Conservation (phyloP, 2,329 filamentous ascomycete genomes). For the Penicillium corylophilum region DNA sequence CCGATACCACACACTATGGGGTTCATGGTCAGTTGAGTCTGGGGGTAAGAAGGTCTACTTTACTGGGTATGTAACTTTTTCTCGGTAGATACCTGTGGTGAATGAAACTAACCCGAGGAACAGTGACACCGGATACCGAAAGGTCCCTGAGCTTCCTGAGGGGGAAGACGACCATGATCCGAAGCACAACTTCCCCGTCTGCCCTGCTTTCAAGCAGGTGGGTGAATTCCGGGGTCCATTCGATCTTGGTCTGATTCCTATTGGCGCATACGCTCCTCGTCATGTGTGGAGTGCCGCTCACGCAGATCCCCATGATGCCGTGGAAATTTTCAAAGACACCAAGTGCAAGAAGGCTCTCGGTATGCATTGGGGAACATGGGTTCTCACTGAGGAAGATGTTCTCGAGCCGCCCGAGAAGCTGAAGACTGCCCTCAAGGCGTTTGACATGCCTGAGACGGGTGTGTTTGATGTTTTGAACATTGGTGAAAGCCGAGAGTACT, state of each 20-base stretch:
- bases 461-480: conserved; percentile 82
- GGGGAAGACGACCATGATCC: conserved; percentile 69
- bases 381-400: conserved; percentile 79
- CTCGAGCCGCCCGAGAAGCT: conserved; percentile 75
- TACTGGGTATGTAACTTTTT: conserved; percentile 51
- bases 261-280: conserved; percentile 73
- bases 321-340: conserved; percentile 86
- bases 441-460: conserved; percentile 67
- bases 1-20: conserved; percentile 77
- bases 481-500: conserved; percentile 78
- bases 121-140: conserved; percentile 87
- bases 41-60: conserved; percentile 81
- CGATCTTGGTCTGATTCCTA: conserved; percentile 87
- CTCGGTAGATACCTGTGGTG: background rate
- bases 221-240: conserved; percentile 79
- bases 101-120: conserved; percentile 21
- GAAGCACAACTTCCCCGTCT: conserved; percentile 66
- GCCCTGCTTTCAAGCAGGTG: conserved; percentile 83
- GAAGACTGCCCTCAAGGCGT: conserved; percentile 67
- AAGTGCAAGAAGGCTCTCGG: conserved; percentile 74
- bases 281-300: conserved; percentile 77
- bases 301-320: conserved; percentile 79
- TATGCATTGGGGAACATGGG: conserved; percentile 93
- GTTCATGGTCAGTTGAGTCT: conserved; percentile 76
- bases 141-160: conserved; percentile 64